Evolutionary conservation across 495 filamentous ascomycete genomes (phyloP), one percentile per base, ranked within the genome.

Genomic region (Diplogelasinospora grovesii): DNA sequence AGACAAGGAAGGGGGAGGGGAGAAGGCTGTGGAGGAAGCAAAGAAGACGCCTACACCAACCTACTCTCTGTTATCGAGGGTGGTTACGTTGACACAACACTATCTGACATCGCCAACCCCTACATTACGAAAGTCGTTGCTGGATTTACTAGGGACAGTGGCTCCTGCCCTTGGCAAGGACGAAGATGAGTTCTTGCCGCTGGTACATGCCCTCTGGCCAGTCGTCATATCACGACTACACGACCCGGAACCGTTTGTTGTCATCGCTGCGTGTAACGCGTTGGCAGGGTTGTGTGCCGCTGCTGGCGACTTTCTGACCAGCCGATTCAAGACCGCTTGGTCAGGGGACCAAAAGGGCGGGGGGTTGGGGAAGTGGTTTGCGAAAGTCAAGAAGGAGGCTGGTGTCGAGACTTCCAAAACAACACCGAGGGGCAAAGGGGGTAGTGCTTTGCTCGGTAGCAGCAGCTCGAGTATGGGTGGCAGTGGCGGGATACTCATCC

Each of bases 201-300:
- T 96, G 3, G 79, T 96, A 32, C 87, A 95, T 56, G 83, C 85
- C 3, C 63, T 96, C 18, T 98, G 89, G 87, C 86, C 89, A 0
- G 77, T 86, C 4, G 65, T 94, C 8, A 61, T 85, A 1, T 61
- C 74, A 4, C 73, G 86, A 23, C 70, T 96, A 5, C 72, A 83
- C 45, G 85, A 93, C 54, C 61, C 74, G 19, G 87, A 94, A 57
- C 70, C 75, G 0, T 88, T 79, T 48, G 82, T 94, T n/a, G 75
- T 73, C 1, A 69, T 81, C 8, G 71, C 79, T 2, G 83, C 87
- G 18, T 75, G 81, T 26, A 71, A 79, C 16, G 72, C 81, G 3
- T 61, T 95, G 4, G 70, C 69, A 27, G 63, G 62, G 32, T 69
- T 95, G 38, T 81, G 79, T 38, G 52, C 58, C 33, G 56, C 70